Evolutionary conservation across 78 protist genomes (phyloP).

Genomic region (Guillardia theta): DNA sequence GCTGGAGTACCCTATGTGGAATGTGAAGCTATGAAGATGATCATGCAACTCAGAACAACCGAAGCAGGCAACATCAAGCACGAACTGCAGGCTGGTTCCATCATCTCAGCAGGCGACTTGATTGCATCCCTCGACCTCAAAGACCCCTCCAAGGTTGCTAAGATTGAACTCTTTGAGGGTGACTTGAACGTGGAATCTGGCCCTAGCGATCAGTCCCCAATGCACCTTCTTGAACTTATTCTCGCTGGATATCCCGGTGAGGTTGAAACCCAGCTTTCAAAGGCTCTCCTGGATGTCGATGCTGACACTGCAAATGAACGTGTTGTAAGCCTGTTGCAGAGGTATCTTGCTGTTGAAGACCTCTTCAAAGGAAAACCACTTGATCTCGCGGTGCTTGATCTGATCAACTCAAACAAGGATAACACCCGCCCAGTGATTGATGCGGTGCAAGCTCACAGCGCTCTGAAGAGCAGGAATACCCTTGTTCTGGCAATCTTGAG

Average conservation of each 20-base stretch:
- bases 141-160: conserved; percentile 64
- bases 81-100: conserved; percentile 65
- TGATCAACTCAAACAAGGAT: conserved; percentile 12
- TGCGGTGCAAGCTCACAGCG: background rate
- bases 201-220: background rate
- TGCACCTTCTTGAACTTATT: background rate
- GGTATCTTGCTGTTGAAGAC: background rate
- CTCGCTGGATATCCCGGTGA: background rate
- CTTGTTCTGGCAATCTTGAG: background rate
- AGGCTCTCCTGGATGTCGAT: background rate
- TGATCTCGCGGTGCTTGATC: background rate
- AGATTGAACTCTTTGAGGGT: background rate
- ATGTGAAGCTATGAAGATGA: conserved; percentile 96
- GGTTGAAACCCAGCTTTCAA: background rate
- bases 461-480: background rate
- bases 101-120: conserved; percentile 84
- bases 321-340: background rate
- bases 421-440: background rate
- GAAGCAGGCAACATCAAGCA: conserved; percentile 70
- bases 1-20: conserved; percentile 81
- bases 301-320: background rate
- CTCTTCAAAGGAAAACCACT: background rate
- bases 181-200: background rate
- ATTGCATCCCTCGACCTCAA: conserved; percentile 81
- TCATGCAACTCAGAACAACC: conserved; percentile 74